phyloP scores from a whole-genome alignment of 768 basidiomycete genomes.

The Termitomyces sp. region DNA sequence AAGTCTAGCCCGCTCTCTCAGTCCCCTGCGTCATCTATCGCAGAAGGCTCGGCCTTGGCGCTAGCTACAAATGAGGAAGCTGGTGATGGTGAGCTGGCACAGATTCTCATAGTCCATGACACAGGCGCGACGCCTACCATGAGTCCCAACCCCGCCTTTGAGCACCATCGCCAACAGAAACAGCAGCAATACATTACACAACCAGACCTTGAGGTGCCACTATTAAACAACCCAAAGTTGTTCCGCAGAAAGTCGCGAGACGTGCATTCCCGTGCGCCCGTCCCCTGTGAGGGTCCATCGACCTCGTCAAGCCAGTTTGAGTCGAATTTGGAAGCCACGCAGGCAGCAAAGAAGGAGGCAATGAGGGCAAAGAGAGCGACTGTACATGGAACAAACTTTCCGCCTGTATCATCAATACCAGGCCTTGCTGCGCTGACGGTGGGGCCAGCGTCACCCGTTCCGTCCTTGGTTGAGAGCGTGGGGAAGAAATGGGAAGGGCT shows the following conservation, averaged over 20 bases:
- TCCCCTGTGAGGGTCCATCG: neutral
- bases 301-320: neutral
- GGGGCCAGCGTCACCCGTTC: conserved; percentile 15
- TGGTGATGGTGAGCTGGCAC: conserved; percentile 17
- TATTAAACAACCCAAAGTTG: conserved; percentile 13
- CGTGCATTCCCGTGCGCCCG: neutral
- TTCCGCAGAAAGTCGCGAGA: conserved; percentile 20
- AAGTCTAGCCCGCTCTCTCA: conserved; percentile 33
- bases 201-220: neutral
- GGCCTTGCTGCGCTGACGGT: conserved; percentile 29
- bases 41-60: conserved; percentile 21
- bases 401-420: conserved; percentile 33
- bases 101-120: conserved; percentile 39
- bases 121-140: conserved; percentile 45
- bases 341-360: conserved; percentile 1
- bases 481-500: conserved; percentile 59
- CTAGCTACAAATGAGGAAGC: conserved; percentile 5
- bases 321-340: neutral
- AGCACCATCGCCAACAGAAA: conserved; percentile 19
- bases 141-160: conserved; percentile 44
- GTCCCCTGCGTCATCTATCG: conserved; percentile 41
- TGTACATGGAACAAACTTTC: conserved; percentile 16
- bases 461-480: conserved; percentile 52
- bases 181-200: conserved; percentile 7
- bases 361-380: conserved; percentile 9